Conservation (phyloP, 805 yeast genomes). For the Yamadazyma sp. region DNA sequence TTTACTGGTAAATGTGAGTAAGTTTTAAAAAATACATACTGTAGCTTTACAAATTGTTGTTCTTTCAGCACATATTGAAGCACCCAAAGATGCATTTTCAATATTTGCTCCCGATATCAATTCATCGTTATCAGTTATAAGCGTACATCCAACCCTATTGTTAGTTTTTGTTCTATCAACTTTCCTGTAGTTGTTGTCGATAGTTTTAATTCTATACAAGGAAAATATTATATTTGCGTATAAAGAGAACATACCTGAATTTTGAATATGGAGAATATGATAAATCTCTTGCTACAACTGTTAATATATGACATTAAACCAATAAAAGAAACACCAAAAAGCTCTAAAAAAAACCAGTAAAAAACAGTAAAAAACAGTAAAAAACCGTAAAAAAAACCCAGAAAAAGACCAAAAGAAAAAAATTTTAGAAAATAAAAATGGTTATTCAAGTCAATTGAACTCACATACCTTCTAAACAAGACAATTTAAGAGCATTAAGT, state of each 20-base stretch:
- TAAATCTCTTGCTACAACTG: constrained; percentile 43
- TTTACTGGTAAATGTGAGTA: constrained; percentile 6
- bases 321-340: background rate
- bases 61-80: constrained; percentile 42
- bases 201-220: too few species aligned
- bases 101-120: constrained; percentile 76
- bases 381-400: too few species aligned
- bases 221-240: background rate
- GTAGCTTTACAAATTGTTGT: constrained; percentile 32
- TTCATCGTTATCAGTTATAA: constrained; percentile 51
- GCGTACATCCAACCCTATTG: constrained; percentile 73
- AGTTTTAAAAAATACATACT: constrained; percentile 23
- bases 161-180: too few species aligned
- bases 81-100: constrained; percentile 88
- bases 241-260: constrained; percentile 34
- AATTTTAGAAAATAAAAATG: too few species aligned
- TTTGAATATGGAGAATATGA: constrained; percentile 74
- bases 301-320: constrained; percentile 15
- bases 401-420: too few species aligned
- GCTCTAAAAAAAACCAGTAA: too few species aligned
- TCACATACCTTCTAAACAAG: constrained; percentile 22
- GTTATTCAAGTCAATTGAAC: too few species aligned
- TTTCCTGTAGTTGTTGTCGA: too few species aligned
- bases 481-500: too few species aligned
- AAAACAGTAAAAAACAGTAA: too few species aligned